These are phyloP conservation scores for Trichophyton equinum DNA, from an alignment of 2,329 filamentous ascomycete genomes.

Conservation along the genomic window DNA sequence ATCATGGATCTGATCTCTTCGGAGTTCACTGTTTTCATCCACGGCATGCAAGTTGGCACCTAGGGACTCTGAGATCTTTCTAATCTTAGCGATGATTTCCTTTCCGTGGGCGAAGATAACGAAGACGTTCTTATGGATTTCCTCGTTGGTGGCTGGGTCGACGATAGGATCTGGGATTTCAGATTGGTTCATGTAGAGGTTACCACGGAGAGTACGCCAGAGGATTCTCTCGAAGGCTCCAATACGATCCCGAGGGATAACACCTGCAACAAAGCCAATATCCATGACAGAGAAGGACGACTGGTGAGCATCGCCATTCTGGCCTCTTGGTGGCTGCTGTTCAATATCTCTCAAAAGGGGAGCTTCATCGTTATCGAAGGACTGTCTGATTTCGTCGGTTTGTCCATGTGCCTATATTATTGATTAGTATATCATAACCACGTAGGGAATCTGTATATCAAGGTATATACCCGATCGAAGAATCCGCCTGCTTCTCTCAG, in stretches of 20 bases:
- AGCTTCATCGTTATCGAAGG: conserved; percentile 76
- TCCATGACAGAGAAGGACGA: conserved; percentile 94
- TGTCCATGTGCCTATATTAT: conserved; percentile 64
- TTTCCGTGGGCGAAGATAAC: conserved; percentile 98
- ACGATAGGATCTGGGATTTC: conserved; percentile 91
- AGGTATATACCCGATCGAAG: conserved; percentile 57
- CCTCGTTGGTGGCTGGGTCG: conserved; percentile 84
- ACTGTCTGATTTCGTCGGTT: conserved; percentile 90
- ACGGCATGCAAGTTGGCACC: conserved; percentile 92
- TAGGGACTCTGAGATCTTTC: conserved; percentile 96
- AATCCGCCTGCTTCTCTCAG: conserved; percentile 91
- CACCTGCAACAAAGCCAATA: conserved; percentile 94
- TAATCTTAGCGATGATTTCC: conserved; percentile 95
- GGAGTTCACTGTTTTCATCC: conserved; percentile 91
- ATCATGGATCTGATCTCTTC: conserved; percentile 91
- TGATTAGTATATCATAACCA: neutral
- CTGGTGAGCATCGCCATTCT: conserved; percentile 54
- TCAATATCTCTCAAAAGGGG: conserved; percentile 88
- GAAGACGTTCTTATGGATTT: conserved; percentile 93
- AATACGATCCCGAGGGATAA: conserved; percentile 85
- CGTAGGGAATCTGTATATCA: neutral
- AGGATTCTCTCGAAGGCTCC: conserved; percentile 93
- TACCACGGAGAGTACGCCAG: conserved; percentile 92
- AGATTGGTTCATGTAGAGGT: conserved; percentile 99
- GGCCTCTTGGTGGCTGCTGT: conserved; percentile 50